These are phyloP conservation scores for Eucalyptus curtisii DNA, from an alignment of 345 rosid species.

Conservation along the genomic window DNA sequence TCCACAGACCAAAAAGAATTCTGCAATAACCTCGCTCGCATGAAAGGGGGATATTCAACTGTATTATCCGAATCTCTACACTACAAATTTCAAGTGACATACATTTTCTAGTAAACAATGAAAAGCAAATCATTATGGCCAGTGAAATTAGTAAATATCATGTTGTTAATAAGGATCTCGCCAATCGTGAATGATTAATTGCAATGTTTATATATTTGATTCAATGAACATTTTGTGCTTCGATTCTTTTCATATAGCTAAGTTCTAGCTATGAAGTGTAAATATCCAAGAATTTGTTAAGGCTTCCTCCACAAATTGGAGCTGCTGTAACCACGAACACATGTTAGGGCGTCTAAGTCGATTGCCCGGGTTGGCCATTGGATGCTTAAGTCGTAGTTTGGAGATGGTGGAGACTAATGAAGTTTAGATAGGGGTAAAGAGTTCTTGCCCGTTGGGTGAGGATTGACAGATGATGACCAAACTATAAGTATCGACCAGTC, in stretches of 20 bases:
- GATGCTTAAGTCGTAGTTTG: background rate
- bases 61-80: background rate
- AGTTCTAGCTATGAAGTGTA: background rate
- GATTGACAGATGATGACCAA: background rate
- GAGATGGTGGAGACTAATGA: background rate
- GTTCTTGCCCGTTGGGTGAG: background rate
- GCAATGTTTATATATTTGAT: background rate
- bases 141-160: background rate
- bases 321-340: background rate
- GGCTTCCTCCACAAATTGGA: background rate
- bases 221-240: background rate
- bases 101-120: too few relatives aligned
- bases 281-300: background rate
- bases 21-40: background rate
- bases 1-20: background rate
- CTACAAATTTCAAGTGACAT: too few relatives aligned
- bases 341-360: background rate
- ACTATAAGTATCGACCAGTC: background rate
- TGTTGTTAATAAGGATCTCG: background rate
- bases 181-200: background rate
- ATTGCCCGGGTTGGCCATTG: background rate
- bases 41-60: background rate
- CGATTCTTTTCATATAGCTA: background rate
- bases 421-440: background rate
- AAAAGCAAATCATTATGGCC: background rate